Conservation (phyloP, 2,329 filamentous ascomycete genomes). For the Alternaria sp. region DNA sequence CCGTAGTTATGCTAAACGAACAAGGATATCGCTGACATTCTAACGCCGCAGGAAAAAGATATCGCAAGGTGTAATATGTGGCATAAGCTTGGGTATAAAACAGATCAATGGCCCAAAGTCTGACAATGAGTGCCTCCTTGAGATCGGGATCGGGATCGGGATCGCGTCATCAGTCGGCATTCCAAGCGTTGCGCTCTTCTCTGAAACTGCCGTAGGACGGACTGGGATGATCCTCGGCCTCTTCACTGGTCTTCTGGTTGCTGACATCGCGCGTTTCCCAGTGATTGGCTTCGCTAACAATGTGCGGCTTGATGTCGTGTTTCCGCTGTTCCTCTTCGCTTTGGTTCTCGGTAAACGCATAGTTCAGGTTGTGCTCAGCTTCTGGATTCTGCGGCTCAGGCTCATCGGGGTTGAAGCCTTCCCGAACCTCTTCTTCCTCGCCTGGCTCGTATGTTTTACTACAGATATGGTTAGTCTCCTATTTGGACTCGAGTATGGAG, state of each 20-base stretch:
- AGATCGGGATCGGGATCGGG: not conserved
- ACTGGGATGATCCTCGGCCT: conserved; percentile 31
- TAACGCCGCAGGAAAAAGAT: conserved; percentile 3
- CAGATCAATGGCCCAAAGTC: conserved; percentile 3
- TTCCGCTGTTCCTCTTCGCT: conserved; percentile 43
- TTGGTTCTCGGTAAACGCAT: conserved; percentile 50
- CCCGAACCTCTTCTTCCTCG: conserved; percentile 58
- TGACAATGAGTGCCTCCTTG: not conserved
- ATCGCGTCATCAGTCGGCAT: conserved; percentile 23
- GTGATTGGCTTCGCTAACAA: conserved; percentile 51
- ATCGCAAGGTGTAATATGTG: conserved; percentile 5
- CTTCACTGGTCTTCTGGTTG: conserved; percentile 16
- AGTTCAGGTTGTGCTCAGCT: conserved; percentile 52
- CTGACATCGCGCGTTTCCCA: conserved; percentile 51
- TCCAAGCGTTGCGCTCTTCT: conserved; percentile 52
- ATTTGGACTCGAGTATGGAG: not conserved
- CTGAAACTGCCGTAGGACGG: conserved; percentile 52
- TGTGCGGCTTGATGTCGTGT: conserved; percentile 43
- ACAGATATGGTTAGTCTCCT: conserved; percentile 9
- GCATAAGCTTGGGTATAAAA: conserved; percentile 17
- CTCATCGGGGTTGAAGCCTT: conserved; percentile 61
- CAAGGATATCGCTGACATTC: not conserved
- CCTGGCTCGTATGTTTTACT: conserved; percentile 57
- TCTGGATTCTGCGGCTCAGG: conserved; percentile 53
- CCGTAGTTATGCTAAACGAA: not conserved